A percentile compares a stretch with the other conserved stretches of the same genome.
Evolutionary conservation across 2,329 filamentous ascomycete genomes (phyloP).

Genomic region (Lachnellula occidentalis): DNA sequence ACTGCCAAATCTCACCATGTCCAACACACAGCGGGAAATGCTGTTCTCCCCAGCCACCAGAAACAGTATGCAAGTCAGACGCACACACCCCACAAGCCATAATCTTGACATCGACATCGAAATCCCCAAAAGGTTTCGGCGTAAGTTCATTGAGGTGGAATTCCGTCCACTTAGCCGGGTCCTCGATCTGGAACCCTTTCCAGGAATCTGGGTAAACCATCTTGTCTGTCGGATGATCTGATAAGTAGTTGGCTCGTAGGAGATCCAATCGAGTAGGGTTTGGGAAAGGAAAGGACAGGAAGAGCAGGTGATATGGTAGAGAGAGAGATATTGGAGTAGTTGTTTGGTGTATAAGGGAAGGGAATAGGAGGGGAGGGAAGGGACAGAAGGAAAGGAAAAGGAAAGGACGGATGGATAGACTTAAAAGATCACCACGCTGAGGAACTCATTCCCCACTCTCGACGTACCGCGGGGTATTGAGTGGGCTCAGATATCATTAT

Average conservation of each 20-base stretch:
- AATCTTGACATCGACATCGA: slow-evolving; percentile 85
- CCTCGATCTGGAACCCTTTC: slow-evolving; percentile 52
- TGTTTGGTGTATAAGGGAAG: background rate
- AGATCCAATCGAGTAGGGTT: background rate
- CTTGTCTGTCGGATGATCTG: background rate
- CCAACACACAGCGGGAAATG: slow-evolving; percentile 48
- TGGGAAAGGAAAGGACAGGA: too few relatives aligned
- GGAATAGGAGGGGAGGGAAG: background rate
- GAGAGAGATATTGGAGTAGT: background rate
- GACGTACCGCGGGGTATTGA: slow-evolving; percentile 7
- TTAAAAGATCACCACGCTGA: background rate
- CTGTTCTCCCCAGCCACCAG: slow-evolving; percentile 48
- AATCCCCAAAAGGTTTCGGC: slow-evolving; percentile 79
- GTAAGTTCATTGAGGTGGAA: slow-evolving; percentile 53
- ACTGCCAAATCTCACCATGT: slow-evolving; percentile 34
- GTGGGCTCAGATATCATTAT: slow-evolving; percentile 2
- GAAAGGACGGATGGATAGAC: background rate
- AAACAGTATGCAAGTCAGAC: slow-evolving; percentile 67
- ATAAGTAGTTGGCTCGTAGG: background rate
- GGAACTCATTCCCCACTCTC: background rate
- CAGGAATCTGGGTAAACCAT: slow-evolving; percentile 51
- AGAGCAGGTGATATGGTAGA: background rate
- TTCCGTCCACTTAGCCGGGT: slow-evolving; percentile 27
- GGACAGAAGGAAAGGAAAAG: background rate
- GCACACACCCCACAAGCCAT: slow-evolving; percentile 74